Percentiles rank a stretch among this genome's conserved stretches.
Evolutionary conservation across 2,329 filamentous ascomycete species (phyloP).

Genomic region (Diaporthe vexans): DNA sequence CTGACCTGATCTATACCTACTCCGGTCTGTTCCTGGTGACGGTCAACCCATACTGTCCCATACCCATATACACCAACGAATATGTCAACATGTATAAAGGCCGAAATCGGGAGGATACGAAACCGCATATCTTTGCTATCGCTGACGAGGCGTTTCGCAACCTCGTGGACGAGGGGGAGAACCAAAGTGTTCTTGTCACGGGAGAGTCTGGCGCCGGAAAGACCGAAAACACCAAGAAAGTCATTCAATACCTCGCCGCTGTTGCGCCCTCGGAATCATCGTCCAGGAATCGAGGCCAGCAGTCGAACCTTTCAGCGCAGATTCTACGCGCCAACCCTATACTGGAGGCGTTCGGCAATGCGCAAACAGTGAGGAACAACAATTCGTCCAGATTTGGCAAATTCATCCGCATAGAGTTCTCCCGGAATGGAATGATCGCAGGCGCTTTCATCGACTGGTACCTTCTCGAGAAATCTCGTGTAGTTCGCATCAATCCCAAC

Average conservation of each 20-base stretch:
- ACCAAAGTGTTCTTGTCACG: slow-evolving; percentile 97
- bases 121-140: slow-evolving; percentile 98
- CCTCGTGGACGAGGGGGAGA: slow-evolving; percentile 92
- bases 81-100: slow-evolving; percentile 99
- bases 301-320: slow-evolving; percentile 93
- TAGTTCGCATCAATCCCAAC: slow-evolving; percentile 87
- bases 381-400: slow-evolving; percentile 99
- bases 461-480: slow-evolving; percentile 95
- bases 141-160: slow-evolving; percentile 97
- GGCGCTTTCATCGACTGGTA: slow-evolving; percentile 99
- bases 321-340: slow-evolving; percentile 97
- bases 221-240: slow-evolving; percentile 99
- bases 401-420: slow-evolving; percentile 98
- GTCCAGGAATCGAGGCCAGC: slow-evolving; percentile 70
- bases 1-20: slow-evolving; percentile 98
- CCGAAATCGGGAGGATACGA: slow-evolving; percentile 90
- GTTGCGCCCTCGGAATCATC: slow-evolving; percentile 88
- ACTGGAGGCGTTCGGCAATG: slow-evolving; percentile 97
- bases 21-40: slow-evolving; percentile 97
- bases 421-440: slow-evolving; percentile 86
- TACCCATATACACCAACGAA: slow-evolving; percentile 96
- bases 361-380: slow-evolving; percentile 97
- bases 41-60: slow-evolving; percentile 93
- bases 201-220: slow-evolving; percentile 98
- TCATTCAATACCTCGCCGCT: slow-evolving; percentile 97